A percentile compares a stretch with the other conserved stretches of the same genome.
Evolutionary conservation across 1,139 yeast species (phyloP).

Genomic region (Hyphopichia pseudoburtonii): DNA sequence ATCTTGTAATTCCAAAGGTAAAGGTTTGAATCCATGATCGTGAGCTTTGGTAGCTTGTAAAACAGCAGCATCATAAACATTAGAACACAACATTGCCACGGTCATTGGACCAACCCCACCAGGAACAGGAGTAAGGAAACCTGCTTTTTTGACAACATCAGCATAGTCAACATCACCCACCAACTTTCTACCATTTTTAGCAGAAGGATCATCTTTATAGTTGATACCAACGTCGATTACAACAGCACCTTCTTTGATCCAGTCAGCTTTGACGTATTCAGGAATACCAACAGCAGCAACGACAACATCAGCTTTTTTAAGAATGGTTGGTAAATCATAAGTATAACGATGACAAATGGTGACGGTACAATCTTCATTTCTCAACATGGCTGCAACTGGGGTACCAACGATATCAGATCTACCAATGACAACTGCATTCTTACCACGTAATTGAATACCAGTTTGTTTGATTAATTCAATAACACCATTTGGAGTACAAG

Average conservation of each 20-base stretch:
- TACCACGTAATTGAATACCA: conserved; percentile 58
- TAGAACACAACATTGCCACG: conserved; percentile 75
- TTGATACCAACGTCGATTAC: conserved; percentile 82
- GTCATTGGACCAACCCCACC: conserved; percentile 94
- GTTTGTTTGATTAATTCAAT: conserved; percentile 67
- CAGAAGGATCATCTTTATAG: conserved; percentile 61
- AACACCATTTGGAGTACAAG: conserved; percentile 81
- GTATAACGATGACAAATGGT: conserved; percentile 70
- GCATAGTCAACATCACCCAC: conserved; percentile 79
- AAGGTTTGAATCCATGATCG: conserved; percentile 45
- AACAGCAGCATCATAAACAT: conserved; percentile 66
- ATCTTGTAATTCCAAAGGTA: conserved; percentile 46
- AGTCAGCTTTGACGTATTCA: conserved; percentile 66
- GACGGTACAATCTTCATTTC: conserved; percentile 73
- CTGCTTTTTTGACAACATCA: conserved; percentile 54
- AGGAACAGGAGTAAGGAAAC: conserved; percentile 77
- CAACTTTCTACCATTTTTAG: conserved; percentile 63
- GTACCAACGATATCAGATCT: conserved; percentile 84
- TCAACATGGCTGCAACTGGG: conserved; percentile 72
- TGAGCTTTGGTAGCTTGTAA: conserved; percentile 50
- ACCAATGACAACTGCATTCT: conserved; percentile 75
- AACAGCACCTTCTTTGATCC: conserved; percentile 68
- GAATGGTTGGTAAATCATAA: conserved; percentile 46
- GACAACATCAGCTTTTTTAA: conserved; percentile 67
- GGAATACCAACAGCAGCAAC: conserved; percentile 79